Evolutionary conservation across 2,329 filamentous ascomycete genomes (phyloP).

Genomic region (Scortechinia acanthostroma): DNA sequence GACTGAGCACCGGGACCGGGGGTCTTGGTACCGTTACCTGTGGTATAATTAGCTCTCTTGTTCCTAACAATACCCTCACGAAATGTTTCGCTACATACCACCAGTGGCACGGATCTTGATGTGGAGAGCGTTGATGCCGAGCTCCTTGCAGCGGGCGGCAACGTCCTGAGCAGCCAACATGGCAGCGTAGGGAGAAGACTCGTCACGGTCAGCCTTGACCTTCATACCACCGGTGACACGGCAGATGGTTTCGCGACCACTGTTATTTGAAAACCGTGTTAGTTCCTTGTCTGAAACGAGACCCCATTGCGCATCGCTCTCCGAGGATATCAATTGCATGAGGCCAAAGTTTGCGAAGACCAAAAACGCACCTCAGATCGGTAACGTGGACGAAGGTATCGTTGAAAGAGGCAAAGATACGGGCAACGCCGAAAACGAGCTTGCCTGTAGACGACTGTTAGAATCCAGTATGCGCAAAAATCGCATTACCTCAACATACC

Average conservation of each 20-base stretch:
- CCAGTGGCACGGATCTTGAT: slow-evolving; percentile 99
- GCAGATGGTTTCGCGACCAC: slow-evolving; percentile 99
- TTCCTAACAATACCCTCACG: slow-evolving; percentile 3
- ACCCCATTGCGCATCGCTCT: slow-evolving; percentile 5
- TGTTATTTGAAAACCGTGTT: slow-evolving; percentile 24
- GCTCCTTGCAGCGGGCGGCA: slow-evolving; percentile 73
- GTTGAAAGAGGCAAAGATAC: slow-evolving; percentile 95
- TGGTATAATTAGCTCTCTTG: slow-evolving; percentile 21
- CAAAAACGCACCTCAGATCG: slow-evolving; percentile 78
- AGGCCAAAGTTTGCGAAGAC: no score
- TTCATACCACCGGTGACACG: slow-evolving; percentile 99
- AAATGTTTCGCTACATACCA: slow-evolving; percentile 47
- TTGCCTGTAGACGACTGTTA: slow-evolving; percentile 59
- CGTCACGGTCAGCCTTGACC: slow-evolving; percentile 99
- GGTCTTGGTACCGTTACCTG: slow-evolving; percentile 99
- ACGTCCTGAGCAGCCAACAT: slow-evolving; percentile 99
- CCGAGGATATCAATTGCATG: slow-evolving; percentile 10
- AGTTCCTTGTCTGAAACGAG: slow-evolving; percentile 3
- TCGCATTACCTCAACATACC: background rate
- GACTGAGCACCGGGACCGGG: slow-evolving; percentile 98
- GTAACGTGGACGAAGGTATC: slow-evolving; percentile 97
- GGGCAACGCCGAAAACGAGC: slow-evolving; percentile 95
- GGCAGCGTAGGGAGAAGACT: slow-evolving; percentile 98
- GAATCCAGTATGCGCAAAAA: background rate
- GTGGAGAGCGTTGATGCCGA: slow-evolving; percentile 84